phyloP scores from a whole-genome alignment of 2,329 filamentous ascomycete species.

The Fusarium haematococcum region DNA sequence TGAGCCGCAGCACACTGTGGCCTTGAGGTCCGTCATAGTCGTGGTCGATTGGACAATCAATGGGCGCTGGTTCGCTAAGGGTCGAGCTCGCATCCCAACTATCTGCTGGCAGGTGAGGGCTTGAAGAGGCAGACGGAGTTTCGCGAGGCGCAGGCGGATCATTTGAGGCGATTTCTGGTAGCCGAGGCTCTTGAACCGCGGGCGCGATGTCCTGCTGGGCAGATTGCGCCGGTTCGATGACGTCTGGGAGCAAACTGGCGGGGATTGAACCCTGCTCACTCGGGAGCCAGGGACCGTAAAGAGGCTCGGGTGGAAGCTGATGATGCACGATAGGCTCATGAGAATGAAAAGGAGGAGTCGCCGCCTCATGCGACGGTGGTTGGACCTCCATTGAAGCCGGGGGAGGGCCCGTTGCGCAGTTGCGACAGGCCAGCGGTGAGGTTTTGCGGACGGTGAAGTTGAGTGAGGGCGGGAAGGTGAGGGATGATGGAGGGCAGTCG shows the following conservation, averaged over 20 bases:
- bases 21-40: conserved; percentile 49
- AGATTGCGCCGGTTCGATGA: conserved; percentile 32
- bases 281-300: conserved; percentile 14
- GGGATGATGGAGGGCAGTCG: conserved; percentile 30
- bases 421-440: conserved; percentile 30
- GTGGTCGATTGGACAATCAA: conserved; percentile 42
- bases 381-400: conserved; percentile 40
- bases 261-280: conserved; percentile 33
- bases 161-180: not conserved
- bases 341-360: conserved; percentile 16
- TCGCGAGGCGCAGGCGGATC: conserved; percentile 11
- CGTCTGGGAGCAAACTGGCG: conserved; percentile 27
- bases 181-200: conserved; percentile 2
- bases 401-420: conserved; percentile 26
- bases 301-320: conserved; percentile 13
- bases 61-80: conserved; percentile 39
- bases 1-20: conserved; percentile 49
- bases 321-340: conserved; percentile 19
- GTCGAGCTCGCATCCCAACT: conserved; percentile 39
- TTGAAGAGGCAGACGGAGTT: not conserved
- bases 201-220: conserved; percentile 13
- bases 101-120: conserved; percentile 7
- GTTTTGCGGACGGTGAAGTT: conserved; percentile 12
- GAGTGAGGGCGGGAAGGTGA: conserved; percentile 22
- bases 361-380: conserved; percentile 24